phyloP scores from a whole-genome alignment of 73 alveolate species.

The Tetrahymena elliotti region DNA sequence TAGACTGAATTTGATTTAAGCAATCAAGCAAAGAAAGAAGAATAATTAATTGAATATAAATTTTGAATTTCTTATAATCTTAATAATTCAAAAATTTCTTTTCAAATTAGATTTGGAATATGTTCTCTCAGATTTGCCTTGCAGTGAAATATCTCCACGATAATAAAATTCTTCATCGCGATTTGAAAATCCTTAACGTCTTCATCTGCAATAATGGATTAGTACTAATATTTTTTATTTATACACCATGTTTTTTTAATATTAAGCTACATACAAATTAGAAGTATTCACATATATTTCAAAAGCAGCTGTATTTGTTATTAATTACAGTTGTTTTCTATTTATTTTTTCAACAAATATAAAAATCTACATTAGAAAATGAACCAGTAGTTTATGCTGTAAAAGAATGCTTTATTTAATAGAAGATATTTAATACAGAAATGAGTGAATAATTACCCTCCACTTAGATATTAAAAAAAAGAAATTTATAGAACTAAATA shows the following conservation, averaged over 20 bases:
- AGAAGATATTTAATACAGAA: not conserved
- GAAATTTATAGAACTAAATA: not conserved
- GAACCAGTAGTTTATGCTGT: not conserved
- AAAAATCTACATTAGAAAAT: not conserved
- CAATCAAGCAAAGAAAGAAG: too few relatives aligned
- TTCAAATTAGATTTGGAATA: constrained; percentile 2
- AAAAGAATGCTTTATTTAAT: not conserved
- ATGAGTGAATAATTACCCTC: not conserved
- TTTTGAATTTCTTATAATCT: not conserved
- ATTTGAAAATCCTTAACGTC: constrained; percentile 78
- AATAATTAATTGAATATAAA: not conserved
- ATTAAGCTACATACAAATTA: not conserved
- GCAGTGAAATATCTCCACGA: constrained; percentile 87
- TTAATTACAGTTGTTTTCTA: too few relatives aligned
- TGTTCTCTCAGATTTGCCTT: constrained; percentile 61
- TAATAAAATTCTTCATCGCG: constrained; percentile 84
- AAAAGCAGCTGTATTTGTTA: too few relatives aligned
- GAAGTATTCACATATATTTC: too few relatives aligned
- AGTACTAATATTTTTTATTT: not conserved
- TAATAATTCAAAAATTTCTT: not conserved
- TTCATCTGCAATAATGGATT: constrained; percentile 69
- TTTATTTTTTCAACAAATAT: not conserved
- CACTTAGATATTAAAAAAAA: too few relatives aligned
- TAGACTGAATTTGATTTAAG: not conserved
- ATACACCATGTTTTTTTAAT: not conserved